A percentile compares a stretch with the other conserved stretches of the same genome.
Evolutionary conservation across 2,329 filamentous ascomycete genomes (phyloP).

Genomic region (Harringtonia lauricola): DNA sequence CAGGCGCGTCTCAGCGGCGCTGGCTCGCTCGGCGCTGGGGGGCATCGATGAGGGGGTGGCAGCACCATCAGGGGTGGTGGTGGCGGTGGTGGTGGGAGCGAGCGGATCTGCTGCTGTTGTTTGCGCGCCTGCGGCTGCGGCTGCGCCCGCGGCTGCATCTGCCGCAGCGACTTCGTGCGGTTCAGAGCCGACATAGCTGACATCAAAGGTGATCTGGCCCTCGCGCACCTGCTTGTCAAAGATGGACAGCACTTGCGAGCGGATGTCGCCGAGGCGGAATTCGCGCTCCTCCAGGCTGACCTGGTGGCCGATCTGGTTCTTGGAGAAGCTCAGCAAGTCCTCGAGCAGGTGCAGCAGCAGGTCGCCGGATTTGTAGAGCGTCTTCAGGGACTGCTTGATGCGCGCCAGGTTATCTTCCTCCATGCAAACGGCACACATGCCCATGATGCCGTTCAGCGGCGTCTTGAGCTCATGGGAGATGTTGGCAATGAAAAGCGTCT

Average conservation of each 20-base stretch:
- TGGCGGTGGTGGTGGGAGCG: not conserved
- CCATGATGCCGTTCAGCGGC: constrained; percentile 87
- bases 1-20: constrained; percentile 23
- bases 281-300: constrained; percentile 74
- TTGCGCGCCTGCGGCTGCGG: not conserved
- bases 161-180: not conserved
- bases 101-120: not conserved
- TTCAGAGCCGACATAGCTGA: constrained; percentile 54
- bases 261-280: constrained; percentile 74
- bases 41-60: not conserved
- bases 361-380: constrained; percentile 83
- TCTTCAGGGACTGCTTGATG: constrained; percentile 74
- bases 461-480: constrained; percentile 85
- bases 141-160: not conserved
- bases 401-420: constrained; percentile 70
- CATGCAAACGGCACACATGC: constrained; percentile 90
- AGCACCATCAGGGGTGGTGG: not conserved
- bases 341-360: constrained; percentile 76
- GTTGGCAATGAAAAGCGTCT: constrained; percentile 95
- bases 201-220: constrained; percentile 60
- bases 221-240: constrained; percentile 86
- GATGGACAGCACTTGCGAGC: constrained; percentile 71
- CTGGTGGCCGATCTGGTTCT: constrained; percentile 85
- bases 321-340: constrained; percentile 84
- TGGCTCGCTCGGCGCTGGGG: not conserved